Percentiles rank a stretch among this genome's conserved stretches.
These are phyloP conservation scores for Trichophyton benhamiae DNA, from an alignment of 2,329 filamentous ascomycete genomes.

Conservation along the genomic window DNA sequence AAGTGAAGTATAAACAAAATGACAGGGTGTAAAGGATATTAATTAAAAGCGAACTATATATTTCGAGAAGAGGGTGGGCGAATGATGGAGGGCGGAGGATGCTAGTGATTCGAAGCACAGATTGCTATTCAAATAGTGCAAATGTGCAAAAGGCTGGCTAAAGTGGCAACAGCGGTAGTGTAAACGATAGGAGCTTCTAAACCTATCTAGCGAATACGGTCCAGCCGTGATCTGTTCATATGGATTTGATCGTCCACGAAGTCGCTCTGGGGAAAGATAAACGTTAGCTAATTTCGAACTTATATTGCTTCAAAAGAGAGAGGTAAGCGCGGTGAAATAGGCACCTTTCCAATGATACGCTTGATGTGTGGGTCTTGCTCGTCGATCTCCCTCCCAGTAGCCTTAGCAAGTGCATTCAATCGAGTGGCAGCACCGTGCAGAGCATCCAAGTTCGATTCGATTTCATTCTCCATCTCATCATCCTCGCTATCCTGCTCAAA, in stretches of 20 bases:
- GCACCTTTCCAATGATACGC: constrained; percentile 64
- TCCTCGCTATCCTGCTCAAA: constrained; percentile 64
- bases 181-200: not conserved
- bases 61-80: not conserved
- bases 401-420: constrained; percentile 60
- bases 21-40: not conserved
- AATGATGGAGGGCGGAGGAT: not conserved
- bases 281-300: constrained; percentile 15
- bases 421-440: constrained; percentile 51
- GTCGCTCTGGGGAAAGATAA: constrained; percentile 50
- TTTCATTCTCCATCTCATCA: constrained; percentile 58
- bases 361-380: constrained; percentile 67
- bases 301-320: not conserved
- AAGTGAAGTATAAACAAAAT: not conserved
- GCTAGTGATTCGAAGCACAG: not conserved
- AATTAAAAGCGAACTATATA: not conserved
- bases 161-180: not conserved
- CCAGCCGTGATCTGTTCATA: constrained; percentile 61
- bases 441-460: constrained; percentile 53
- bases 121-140: not conserved
- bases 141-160: not conserved
- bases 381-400: constrained; percentile 63
- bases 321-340: constrained; percentile 14
- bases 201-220: constrained; percentile 37
- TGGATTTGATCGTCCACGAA: constrained; percentile 68